phyloP scores from a whole-genome alignment of 1,284 basidiomycete species.

The Megacollybia platyphylla region DNA sequence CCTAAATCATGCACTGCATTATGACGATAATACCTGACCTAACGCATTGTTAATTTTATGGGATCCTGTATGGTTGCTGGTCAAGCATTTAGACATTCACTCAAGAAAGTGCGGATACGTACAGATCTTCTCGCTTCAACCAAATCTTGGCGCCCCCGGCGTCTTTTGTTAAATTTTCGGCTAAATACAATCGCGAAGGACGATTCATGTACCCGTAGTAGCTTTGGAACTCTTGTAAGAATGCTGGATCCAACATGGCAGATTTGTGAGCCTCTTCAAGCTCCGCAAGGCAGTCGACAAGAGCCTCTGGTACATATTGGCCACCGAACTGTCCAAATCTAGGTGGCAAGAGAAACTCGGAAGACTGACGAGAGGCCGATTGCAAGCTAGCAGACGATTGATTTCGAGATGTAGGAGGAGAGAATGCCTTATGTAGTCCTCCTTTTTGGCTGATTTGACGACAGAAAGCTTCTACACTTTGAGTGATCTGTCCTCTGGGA shows the following conservation, averaged over 20 bases:
- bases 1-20: background rate
- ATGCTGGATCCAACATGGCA: slow-evolving; percentile 80
- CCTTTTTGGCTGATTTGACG: slow-evolving; percentile 55
- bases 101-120: slow-evolving; percentile 15
- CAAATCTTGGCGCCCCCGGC: slow-evolving; percentile 90
- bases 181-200: slow-evolving; percentile 65
- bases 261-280: slow-evolving; percentile 84
- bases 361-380: slow-evolving; percentile 14
- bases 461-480: slow-evolving; percentile 69
- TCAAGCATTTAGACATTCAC: slow-evolving; percentile 1
- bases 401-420: slow-evolving; percentile 16
- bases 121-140: slow-evolving; percentile 96
- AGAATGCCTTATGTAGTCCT: slow-evolving; percentile 21
- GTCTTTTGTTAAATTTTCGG: slow-evolving; percentile 63
- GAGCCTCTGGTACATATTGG: slow-evolving; percentile 91
- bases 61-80: slow-evolving; percentile 88
- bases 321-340: slow-evolving; percentile 96
- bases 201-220: slow-evolving; percentile 87
- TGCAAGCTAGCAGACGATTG: slow-evolving; percentile 14
- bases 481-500: slow-evolving; percentile 34
- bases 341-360: slow-evolving; percentile 42
- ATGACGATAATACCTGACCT: slow-evolving; percentile 50
- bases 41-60: slow-evolving; percentile 97
- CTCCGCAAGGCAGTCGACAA: slow-evolving; percentile 85
- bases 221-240: slow-evolving; percentile 87